Percentiles rank a stretch among this genome's conserved stretches.
Evolutionary conservation across 2,329 filamentous ascomycete species (phyloP).

Genomic region (Pseudopithomyces maydicus): DNA sequence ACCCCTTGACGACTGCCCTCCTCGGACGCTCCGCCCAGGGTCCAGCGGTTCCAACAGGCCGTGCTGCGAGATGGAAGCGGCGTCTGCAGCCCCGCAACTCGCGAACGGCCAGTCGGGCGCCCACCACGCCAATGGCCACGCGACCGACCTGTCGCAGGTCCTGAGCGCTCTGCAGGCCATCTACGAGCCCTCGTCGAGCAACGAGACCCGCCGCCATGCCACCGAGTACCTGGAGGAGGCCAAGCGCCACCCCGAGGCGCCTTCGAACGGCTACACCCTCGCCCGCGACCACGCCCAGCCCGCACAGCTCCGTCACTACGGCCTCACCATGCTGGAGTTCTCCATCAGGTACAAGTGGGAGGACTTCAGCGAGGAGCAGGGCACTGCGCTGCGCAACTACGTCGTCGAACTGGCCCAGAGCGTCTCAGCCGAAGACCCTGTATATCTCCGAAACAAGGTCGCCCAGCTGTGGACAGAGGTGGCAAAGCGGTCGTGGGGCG

Average conservation of each 20-base stretch:
- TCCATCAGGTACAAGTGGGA: conserved; percentile 85
- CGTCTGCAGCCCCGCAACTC: conserved; percentile 31
- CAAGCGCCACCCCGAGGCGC: conserved; percentile 79
- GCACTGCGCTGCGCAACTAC: conserved; percentile 72
- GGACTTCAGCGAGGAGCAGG: conserved; percentile 72
- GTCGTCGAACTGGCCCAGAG: conserved; percentile 77
- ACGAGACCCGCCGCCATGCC: conserved; percentile 80
- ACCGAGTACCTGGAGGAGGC: conserved; percentile 84
- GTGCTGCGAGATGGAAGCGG: conserved; percentile 39
- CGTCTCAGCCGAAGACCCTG: conserved; percentile 72
- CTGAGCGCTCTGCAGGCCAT: conserved; percentile 85
- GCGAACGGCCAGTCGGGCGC: conserved; percentile 22
- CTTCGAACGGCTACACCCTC: conserved; percentile 82
- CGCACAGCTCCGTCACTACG: conserved; percentile 88
- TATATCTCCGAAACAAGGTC: conserved; percentile 90
- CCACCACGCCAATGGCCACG: conserved; percentile 9
- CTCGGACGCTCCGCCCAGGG: conserved; percentile 7
- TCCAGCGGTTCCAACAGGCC: conserved; percentile 13
- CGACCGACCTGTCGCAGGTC: conserved; percentile 65
- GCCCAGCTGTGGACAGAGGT: conserved; percentile 94
- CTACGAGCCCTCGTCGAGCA: conserved; percentile 80
- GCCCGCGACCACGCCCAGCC: conserved; percentile 76
- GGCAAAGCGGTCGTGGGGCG: conserved; percentile 90
- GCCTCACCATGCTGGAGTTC: conserved; percentile 88
- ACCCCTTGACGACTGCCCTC: conserved; percentile 5